Base-by-base conservation (phyloP, 805 yeast genomes). In the Gaillardinia entomophila region DNA sequence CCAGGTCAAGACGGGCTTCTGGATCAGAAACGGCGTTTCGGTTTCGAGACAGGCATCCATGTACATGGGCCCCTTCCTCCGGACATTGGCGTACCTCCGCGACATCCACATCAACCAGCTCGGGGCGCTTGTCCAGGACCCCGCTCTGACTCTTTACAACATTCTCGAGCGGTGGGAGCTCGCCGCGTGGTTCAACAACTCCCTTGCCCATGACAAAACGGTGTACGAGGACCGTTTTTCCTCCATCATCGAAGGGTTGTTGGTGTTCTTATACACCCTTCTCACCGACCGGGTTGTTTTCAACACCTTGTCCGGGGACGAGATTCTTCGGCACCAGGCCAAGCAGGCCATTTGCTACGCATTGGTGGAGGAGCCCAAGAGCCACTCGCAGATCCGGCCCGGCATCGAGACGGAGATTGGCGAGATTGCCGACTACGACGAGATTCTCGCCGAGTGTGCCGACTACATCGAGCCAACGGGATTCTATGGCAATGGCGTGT, bases 21-120 rank as follows among this genome's bases (percentile, higher is more conserved):
- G 92, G 92, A 71, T 82, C 2, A 70, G 90, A 57, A 82, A 82
- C 46, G 92, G 92, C 14, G 48, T 62, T 32, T 65, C 73, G 4
- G 73, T 69, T 2, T 53, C 75, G 3, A 63, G 70, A 27, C 77
- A 76, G 41, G 71, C 78, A 0, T 49, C 69, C 1, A 55, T 70
- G 12, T 77, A 78, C 40, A 60, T 60, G 34, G 70, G 65, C n/a
- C 45, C 58, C 5, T 40, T 52, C 3, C 60, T 69, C 48, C 52
- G 68, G 2, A 72, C 71, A 36, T 42, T 60, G 16, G 58, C 68
- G 1, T 60, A 49, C 33, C 55, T 56, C 31, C 66, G 73, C 30
- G 75, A 71, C 35, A 35, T 75, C 7, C 73, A 67, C 40, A 41
- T 74, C 27, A 59, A 57, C 38, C 80, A 75, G 46, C 33, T 71